These are phyloP conservation scores for Chamaecrista fasciculata DNA, from an alignment of 306 rosid genomes.

Conservation along the genomic window DNA sequence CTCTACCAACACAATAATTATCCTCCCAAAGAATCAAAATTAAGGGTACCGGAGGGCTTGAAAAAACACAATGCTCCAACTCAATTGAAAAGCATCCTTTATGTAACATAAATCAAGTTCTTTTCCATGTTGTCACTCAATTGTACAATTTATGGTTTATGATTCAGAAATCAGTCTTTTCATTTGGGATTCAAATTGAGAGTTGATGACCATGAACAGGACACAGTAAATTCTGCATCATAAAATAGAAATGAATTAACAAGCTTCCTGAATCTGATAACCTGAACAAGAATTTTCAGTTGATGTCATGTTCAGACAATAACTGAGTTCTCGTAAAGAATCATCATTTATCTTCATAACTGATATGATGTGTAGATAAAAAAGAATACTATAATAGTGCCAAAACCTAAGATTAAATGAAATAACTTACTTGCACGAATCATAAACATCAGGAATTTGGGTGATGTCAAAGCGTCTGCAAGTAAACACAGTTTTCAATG, in stretches of 20 bases:
- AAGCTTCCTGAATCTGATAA: not conserved
- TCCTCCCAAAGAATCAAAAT: too few species aligned
- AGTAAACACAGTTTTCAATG: conserved; percentile 31
- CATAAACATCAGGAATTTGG: conserved; percentile 94
- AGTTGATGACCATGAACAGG: not conserved
- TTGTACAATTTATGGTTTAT: not conserved
- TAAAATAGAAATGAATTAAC: conserved; percentile 23
- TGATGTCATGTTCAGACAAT: not conserved
- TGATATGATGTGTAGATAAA: conserved; percentile 3
- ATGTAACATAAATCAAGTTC: not conserved
- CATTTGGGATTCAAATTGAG: not conserved
- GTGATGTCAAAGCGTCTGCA: conserved; percentile 91
- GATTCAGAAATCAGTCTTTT: not conserved
- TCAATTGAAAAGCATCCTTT: too few species aligned
- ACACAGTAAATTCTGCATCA: not conserved
- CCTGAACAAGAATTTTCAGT: not conserved
- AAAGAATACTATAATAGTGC: not conserved
- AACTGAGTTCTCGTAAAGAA: conserved; percentile 1
- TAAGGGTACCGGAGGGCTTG: too few species aligned
- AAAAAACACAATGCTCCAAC: too few species aligned
- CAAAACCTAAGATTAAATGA: conserved; percentile 10
- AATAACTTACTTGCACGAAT: conserved; percentile 93
- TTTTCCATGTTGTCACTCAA: not conserved
- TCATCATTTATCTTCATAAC: not conserved
- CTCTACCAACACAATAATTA: too few species aligned